A percentile compares a stretch with the other conserved stretches of the same genome.
These are phyloP conservation scores for Chionographis japonica DNA, from an alignment of 106 monocot species.

Conservation along the genomic window DNA sequence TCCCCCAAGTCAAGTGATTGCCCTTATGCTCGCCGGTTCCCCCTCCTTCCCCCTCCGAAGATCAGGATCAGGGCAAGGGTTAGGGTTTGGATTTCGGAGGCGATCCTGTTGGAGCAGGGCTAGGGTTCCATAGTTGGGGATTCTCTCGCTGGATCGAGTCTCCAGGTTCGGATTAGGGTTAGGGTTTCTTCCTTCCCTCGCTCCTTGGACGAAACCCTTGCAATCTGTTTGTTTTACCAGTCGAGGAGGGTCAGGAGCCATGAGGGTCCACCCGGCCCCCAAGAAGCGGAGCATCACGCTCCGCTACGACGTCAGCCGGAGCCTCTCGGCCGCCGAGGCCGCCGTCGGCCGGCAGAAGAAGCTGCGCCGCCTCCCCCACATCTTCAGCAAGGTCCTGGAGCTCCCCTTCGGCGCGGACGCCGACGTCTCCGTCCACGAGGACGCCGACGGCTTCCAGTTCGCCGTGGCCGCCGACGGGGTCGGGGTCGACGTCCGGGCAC, in stretches of 20 bases:
- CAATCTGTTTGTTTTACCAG: too few species aligned
- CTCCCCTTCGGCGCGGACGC: conserved; percentile 54
- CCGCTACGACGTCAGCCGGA: neutral
- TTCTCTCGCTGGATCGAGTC: too few species aligned
- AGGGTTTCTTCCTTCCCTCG: too few species aligned
- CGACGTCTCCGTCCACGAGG: conserved; percentile 39
- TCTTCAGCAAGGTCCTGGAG: conserved; percentile 65
- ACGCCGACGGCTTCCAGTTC: conserved; percentile 31
- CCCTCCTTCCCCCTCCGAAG: too few species aligned
- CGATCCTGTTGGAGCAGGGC: too few species aligned
- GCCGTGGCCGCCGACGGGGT: conserved; percentile 11
- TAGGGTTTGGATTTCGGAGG: too few species aligned
- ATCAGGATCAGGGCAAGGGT: too few species aligned
- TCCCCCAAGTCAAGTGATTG: too few species aligned
- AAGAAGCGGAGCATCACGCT: conserved; percentile 8
- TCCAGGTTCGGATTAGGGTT: too few species aligned
- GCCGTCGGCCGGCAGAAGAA: conserved; percentile 17
- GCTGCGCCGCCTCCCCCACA: conserved; percentile 63
- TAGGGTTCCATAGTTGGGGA: too few species aligned
- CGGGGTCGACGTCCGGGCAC: conserved; percentile 21
- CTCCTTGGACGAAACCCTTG: too few species aligned
- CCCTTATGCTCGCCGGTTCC: too few species aligned
- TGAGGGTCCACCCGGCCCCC: conserved; percentile 18
- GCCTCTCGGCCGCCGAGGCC: neutral
- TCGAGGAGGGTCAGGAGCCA: neutral